Evolutionary conservation across 495 filamentous ascomycete species (phyloP).

Genomic region (Neurospora sp.): DNA sequence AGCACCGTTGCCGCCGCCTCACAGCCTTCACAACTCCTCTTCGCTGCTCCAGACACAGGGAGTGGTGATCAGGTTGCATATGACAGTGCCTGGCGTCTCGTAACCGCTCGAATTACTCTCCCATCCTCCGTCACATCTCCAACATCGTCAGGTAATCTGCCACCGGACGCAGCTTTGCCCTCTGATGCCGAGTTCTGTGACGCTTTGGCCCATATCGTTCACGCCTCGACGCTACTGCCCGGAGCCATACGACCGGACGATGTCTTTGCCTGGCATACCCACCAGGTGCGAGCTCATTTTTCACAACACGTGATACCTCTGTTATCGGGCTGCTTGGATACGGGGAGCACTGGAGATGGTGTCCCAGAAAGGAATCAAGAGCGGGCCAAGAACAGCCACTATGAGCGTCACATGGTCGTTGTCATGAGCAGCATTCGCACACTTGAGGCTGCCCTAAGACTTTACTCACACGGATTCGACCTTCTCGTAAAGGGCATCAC

Average conservation of each 20-base stretch:
- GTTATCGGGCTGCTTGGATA: constrained; percentile 26
- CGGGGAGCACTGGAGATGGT: constrained; percentile 4
- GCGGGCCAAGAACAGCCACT: constrained; percentile 6
- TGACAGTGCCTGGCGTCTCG: constrained; percentile 60
- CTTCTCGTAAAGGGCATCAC: constrained; percentile 31
- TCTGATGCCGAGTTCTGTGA: constrained; percentile 29
- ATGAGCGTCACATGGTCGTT: constrained; percentile 28
- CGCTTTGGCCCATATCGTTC: constrained; percentile 32
- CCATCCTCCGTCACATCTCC: constrained; percentile 37
- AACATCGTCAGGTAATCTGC: constrained; percentile 31
- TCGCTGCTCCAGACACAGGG: constrained; percentile 12
- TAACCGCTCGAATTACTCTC: constrained; percentile 51
- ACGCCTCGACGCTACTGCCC: constrained; percentile 29
- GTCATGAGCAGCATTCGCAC: constrained; percentile 38
- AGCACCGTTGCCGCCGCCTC: constrained; percentile 7
- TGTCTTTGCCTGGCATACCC: constrained; percentile 41
- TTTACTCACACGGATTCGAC: constrained; percentile 39
- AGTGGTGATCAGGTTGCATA: constrained; percentile 48
- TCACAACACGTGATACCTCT: constrained; percentile 41
- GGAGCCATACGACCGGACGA: constrained; percentile 37
- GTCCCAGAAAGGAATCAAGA: neutral
- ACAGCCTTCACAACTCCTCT: constrained; percentile 11
- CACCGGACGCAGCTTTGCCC: constrained; percentile 26
- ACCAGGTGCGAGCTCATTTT: constrained; percentile 42
- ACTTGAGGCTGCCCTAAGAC: constrained; percentile 38